Evolutionary conservation across 345 rosid genomes (phyloP), one percentile per base, ranked within the genome.

Genomic region (Citrus maxima): DNA sequence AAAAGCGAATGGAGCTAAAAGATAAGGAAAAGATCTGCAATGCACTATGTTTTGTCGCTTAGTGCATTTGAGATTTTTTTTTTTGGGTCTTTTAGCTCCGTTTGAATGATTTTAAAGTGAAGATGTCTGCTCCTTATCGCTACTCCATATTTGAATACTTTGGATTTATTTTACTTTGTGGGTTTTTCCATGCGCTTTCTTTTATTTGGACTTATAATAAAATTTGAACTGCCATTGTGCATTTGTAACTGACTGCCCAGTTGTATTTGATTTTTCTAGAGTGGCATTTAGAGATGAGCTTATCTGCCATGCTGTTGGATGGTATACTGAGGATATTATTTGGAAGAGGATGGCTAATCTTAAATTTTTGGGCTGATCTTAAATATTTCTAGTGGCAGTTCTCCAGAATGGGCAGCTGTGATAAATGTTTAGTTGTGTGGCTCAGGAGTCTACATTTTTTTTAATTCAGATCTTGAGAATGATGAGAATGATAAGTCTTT

Each of bases 291-390:
- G 89, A 78, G 98, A 93, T 35, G 91, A 93, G 80, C 89, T 97
- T 77, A 91, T 94, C 59, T 89, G 98, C 2, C 98, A 91, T 81
- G 99, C 98, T 62, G 98, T 97, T 56, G 93, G 96, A 65, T 97
- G 98, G 98, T 94, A 80, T 82, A 97, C 98, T 1, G 99, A 96
- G 25, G 99, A 97, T 87, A 98, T 98, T 66, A 84, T 89, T n/a
- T 84, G 10, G 95, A 92, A 59, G 97, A 90, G 34, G 37, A 86
- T 0, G 93, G 60, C 0, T 0, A 87, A 77, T 0, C 89, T 85
- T 0, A 92, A 83, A 38, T 38, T 4, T 34, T 34, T 34, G 37
- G 10, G 42, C 2, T 1, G 42, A 40, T 40, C 12, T 40, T 8
- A 40, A 40, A 40, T 40, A 40, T 40, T 40, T 8, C 38, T 9